Base-by-base conservation (phyloP, 1,139 yeast species). In the Taphrina pruni region DNA sequence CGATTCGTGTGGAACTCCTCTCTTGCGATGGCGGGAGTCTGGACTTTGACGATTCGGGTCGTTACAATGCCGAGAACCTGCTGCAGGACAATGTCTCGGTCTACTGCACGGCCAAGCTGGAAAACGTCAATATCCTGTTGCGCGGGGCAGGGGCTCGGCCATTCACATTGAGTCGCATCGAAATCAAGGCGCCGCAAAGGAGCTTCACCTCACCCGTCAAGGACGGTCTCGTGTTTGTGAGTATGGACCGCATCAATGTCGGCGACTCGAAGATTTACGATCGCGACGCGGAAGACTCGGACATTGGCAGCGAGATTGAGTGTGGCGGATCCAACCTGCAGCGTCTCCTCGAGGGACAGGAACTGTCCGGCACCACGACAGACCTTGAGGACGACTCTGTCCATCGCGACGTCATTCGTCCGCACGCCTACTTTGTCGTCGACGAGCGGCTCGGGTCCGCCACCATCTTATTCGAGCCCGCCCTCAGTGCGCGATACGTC, bases 171-270 rank as follows among this genome's bases (percentile, higher is more conserved):
- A 69, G 66, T 43, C 69, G 72, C 21, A 70, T 73, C 57, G 72
- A 71, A 8, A 70, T 73, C 57, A 67, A 69, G 52, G 74, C 74
- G 11, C 74, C 74, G 21, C 64, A 73, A 7, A 45, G 69, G 12
- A 72, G 73, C 6, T 73, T 70, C 56, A 72, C 74, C 1, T 70
- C 71, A 32, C 74, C 74, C 3, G 74, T 73, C 8, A 72, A 71
- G 57, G 73, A 72, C 36, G 74, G 74, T n/a, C 66, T 72, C 14
- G 62, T 72, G 7, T 73, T 66, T 41, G 72, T 72, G 45, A 72
- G 72, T 14, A 72, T 71, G 73, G 70, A 65, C 14, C 58, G 65
- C 12, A 57, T 57, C 43, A 41, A 65, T 14, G 39, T 46, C 32
- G 9, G 43, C 39, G 58, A 50, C 36, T 57, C 65, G 14, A 26